Evolutionary conservation across 345 rosid genomes (phyloP).

Genomic region (Brassica juncea): DNA sequence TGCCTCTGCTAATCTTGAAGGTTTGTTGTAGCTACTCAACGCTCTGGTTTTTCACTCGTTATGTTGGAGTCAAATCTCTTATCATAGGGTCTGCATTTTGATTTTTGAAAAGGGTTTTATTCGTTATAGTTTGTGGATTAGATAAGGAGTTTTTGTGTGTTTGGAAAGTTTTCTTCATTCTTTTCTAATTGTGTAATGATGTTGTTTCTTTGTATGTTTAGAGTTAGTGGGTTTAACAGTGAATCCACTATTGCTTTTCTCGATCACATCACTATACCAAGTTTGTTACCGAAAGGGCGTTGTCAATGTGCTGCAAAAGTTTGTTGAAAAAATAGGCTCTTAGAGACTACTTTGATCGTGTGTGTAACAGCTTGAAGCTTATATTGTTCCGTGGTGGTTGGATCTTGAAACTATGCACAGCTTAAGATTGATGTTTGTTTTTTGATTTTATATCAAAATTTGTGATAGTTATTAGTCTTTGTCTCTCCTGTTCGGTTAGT

Average conservation of each 20-base stretch:
- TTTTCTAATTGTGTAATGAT: not conserved
- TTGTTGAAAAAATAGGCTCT: not conserved
- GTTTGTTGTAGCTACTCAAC: constrained; percentile 18
- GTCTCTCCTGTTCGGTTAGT: not conserved
- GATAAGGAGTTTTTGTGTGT: not conserved
- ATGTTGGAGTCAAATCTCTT: not conserved
- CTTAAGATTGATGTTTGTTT: not conserved
- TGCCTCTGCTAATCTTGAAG: constrained; percentile 45
- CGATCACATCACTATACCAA: constrained; percentile 18
- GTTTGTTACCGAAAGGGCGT: not conserved
- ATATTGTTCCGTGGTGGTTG: not conserved
- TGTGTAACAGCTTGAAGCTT: constrained; percentile 6
- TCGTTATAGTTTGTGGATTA: not conserved
- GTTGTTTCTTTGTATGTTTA: constrained; percentile 1
- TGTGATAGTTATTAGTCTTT: not conserved
- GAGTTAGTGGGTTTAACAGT: constrained; percentile 24
- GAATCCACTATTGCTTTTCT: constrained; percentile 20
- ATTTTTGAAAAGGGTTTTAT: not conserved
- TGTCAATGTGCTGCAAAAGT: not conserved
- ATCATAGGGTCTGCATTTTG: constrained; percentile 18
- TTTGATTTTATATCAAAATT: not conserved
- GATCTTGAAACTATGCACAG: not conserved
- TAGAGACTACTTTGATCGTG: not conserved
- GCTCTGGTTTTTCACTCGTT: not conserved
- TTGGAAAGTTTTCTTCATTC: not conserved